A percentile compares a stretch with the other conserved stretches of the same genome.
phyloP scores from a whole-genome alignment of 192 early-diverging fungal species.

The Coemansia furcata region DNA sequence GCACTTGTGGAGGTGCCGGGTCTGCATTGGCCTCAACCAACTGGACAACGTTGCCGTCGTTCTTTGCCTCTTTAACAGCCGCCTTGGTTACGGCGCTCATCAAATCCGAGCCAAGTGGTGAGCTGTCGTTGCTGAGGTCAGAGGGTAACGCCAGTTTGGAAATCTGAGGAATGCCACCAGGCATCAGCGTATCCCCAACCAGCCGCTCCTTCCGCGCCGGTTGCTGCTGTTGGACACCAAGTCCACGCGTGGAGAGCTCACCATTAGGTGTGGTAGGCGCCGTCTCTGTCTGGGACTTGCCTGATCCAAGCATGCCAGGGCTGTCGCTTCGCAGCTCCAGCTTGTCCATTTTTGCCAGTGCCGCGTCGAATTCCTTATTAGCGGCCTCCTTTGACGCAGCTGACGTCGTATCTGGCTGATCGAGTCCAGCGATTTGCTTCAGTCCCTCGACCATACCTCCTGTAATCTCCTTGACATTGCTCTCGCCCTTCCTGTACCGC shows the following conservation, averaged over 20 bases:
- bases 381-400: slow-evolving; percentile 23
- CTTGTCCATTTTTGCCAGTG: slow-evolving; percentile 38
- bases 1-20: slow-evolving; percentile 45
- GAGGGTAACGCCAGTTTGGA: slow-evolving; percentile 3
- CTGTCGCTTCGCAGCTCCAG: slow-evolving; percentile 26
- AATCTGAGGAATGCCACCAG: background rate
- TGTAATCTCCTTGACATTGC: slow-evolving; percentile 8
- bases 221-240: slow-evolving; percentile 9
- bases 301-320: background rate
- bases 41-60: slow-evolving; percentile 39
- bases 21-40: slow-evolving; percentile 27
- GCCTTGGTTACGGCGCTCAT: slow-evolving; percentile 44
- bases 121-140: background rate
- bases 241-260: background rate
- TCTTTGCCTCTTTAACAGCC: slow-evolving; percentile 44
- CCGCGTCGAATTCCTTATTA: slow-evolving; percentile 46
- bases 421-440: slow-evolving; percentile 6
- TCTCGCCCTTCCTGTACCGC: slow-evolving; percentile 26
- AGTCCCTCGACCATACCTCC: slow-evolving; percentile 5
- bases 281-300: background rate
- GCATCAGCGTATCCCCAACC: background rate
- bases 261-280: background rate
- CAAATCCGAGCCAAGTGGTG: slow-evolving; percentile 35
- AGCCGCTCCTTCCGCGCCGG: background rate
- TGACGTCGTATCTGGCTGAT: background rate